Evolutionary conservation across 208 protist genomes (phyloP), one percentile per base, ranked within the genome.

Genomic region (Endotrypanum monterogeii): DNA sequence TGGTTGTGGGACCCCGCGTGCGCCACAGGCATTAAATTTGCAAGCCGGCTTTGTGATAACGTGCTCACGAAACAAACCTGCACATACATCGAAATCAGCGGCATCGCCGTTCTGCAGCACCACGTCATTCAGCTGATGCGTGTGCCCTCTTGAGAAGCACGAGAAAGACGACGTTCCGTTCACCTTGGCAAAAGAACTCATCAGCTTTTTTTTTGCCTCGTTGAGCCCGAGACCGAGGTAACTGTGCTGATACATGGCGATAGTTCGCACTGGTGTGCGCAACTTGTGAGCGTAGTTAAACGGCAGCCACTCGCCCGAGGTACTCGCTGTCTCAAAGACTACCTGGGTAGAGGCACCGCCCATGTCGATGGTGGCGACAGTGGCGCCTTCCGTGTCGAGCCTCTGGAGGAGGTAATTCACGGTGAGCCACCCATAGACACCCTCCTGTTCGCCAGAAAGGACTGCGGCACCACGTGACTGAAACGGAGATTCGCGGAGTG

Each of bases 161-260:
- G 72, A 6, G 54, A 88, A 87, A 0, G 60, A 55, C 11, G 55
- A 39, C 8, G 66, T 81, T 23, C 67, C 61, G 51, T 76, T 82
- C 16, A 20, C 50, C 41, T 41, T 46, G 0, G 65, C 66, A 46
- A 66, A 75, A 2, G 20, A 32, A 14, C 51, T 55, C 56, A 79
- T 28, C 46, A 90, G 55, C 55, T 44, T 71, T 12, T 66, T 50
- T 20, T 87, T 74, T 16, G 89, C 90, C 66, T 89, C 84, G 35
- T 92, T 94, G 37, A 97, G 56, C 16, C 93, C 93, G 18, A 91
- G 80, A 12, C 89, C 90, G 0, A 95, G 78, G 74, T 95, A 95
- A 76, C 88, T 94, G 78, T 97, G 85, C 67, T 90, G 86, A 62
- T 94, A 97, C 20, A 93, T 44, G 4, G 66, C 0, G 18, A 88